phyloP scores from a whole-genome alignment of 1,284 basidiomycete genomes.

The Apiotrichum porosum region DNA sequence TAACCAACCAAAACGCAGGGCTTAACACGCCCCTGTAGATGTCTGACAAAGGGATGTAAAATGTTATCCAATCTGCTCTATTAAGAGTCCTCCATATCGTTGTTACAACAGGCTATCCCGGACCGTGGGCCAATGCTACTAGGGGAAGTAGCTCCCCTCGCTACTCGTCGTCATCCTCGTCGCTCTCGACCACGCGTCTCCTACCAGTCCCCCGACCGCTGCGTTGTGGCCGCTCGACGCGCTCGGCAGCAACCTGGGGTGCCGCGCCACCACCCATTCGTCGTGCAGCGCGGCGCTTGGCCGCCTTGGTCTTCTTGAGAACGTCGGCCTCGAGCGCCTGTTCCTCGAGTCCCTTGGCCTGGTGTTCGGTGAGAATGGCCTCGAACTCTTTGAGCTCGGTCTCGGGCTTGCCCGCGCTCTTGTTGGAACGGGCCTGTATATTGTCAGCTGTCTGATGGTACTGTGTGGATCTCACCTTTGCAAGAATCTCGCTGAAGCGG shows the following conservation, averaged over 20 bases:
- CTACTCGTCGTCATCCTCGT: slow-evolving; percentile 17
- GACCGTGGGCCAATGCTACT: too few species aligned
- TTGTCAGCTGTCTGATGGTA: too few species aligned
- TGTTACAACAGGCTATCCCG: too few species aligned
- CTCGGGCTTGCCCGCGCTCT: slow-evolving; percentile 82
- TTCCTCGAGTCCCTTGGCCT: slow-evolving; percentile 81
- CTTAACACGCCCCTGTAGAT: too few species aligned
- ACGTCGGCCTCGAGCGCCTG: slow-evolving; percentile 80
- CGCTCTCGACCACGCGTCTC: slow-evolving; percentile 15
- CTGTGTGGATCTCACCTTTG: too few species aligned
- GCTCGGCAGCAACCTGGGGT: slow-evolving; percentile 5
- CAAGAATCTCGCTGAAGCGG: slow-evolving; percentile 82
- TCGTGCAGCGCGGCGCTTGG: slow-evolving; percentile 58
- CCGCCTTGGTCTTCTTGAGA: slow-evolving; percentile 70
- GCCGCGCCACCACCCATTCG: slow-evolving; percentile 7
- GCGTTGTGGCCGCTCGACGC: neutral
- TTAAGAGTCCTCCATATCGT: too few species aligned
- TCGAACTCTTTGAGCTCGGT: slow-evolving; percentile 87
- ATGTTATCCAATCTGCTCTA: too few species aligned
- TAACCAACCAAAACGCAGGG: too few species aligned
- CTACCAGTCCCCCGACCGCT: slow-evolving; percentile 5
- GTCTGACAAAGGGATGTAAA: too few species aligned
- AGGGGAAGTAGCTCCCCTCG: neutral
- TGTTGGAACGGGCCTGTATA: slow-evolving; percentile 77
- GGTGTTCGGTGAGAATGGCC: slow-evolving; percentile 75